A percentile compares a stretch with the other conserved stretches of the same genome.
Evolutionary conservation across 371 early-diverging fungal genomes (phyloP).

Genomic region (Zychaea mexicana): DNA sequence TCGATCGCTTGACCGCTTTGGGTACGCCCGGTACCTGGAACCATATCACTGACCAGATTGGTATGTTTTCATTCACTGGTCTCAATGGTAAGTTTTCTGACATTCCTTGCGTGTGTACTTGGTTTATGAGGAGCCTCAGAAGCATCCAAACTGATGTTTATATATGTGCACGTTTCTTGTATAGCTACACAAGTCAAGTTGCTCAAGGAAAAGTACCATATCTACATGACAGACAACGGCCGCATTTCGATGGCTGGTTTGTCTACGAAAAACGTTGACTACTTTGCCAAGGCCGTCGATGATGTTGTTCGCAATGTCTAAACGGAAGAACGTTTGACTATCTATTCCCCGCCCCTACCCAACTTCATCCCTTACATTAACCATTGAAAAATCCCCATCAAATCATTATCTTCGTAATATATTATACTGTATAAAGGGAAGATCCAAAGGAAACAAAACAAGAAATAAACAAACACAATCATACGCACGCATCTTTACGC

Average conservation of each 20-base stretch:
- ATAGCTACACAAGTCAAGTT: conserved; percentile 67
- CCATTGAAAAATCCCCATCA: no score
- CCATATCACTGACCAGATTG: conserved; percentile 92
- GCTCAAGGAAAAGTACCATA: conserved; percentile 81
- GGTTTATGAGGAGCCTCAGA: no score
- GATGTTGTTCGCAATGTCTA: conserved; percentile 66
- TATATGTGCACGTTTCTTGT: conserved; percentile 12
- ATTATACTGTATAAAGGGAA: not conserved
- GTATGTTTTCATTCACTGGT: conserved; percentile 97
- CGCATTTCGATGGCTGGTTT: conserved; percentile 95
- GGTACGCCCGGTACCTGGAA: conserved; percentile 93
- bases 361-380: no score
- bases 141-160: not conserved
- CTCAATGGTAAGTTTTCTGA: conserved; percentile 50
- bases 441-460: no score
- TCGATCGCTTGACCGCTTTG: conserved; percentile 58
- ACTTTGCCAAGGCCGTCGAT: conserved; percentile 81
- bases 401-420: not conserved
- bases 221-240: conserved; percentile 92
- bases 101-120: no score
- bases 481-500: not conserved
- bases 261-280: conserved; percentile 80
- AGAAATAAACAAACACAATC: not conserved
- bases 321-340: no score
- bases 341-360: no score